Evolutionary conservation across 441 rosid genomes (phyloP), one percentile per base, ranked within the genome.

Genomic region (Pelargonium cotyledonis): DNA sequence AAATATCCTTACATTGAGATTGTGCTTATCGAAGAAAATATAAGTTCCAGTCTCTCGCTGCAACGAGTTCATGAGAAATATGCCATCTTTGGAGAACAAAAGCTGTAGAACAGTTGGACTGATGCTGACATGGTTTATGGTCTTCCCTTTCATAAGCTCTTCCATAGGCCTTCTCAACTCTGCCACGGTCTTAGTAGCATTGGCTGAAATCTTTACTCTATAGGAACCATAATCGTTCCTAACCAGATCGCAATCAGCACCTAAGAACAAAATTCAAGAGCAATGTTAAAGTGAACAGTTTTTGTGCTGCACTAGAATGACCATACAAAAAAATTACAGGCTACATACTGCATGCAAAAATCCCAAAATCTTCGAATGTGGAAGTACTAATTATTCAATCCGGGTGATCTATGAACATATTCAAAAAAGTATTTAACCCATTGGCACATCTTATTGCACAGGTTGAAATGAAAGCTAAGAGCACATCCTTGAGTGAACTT

Each of bases 101-200:
- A 82, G 83, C 76, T 83, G 90, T 70, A 85, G 19, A 61, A 82
- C 72, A 40, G 75, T 57, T 29, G 79, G 84, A 65, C 79, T 80
- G 69, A 90, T 86, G 71, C 75, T 68, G 31, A 29, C 31, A 29
- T 29, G 31, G 31, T 29, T 29, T 29, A 29, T 29, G 31, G 68
- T 81, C 79, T 75, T 79, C 29, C 96, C 93, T 80, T 75, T 81
- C 80, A 84, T 77, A 58, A 90, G 88, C 74, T 83, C 88, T 79
- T 88, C 93, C 19, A 90, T 81, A 10, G 82, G 84, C 71, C 80
- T 81, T 72, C 93, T 82, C 80, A 85, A 74, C 75, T 88, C 93
- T 10, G 91, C 89, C 41, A 86, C 83, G 16, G 74, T 82, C 82
- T 77, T 85, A 70, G 91, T 90, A 49, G 88, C 96, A 77, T 80